Base-by-base conservation (phyloP, 1,284 basidiomycete species). In the Quambalaria eucalypti region DNA sequence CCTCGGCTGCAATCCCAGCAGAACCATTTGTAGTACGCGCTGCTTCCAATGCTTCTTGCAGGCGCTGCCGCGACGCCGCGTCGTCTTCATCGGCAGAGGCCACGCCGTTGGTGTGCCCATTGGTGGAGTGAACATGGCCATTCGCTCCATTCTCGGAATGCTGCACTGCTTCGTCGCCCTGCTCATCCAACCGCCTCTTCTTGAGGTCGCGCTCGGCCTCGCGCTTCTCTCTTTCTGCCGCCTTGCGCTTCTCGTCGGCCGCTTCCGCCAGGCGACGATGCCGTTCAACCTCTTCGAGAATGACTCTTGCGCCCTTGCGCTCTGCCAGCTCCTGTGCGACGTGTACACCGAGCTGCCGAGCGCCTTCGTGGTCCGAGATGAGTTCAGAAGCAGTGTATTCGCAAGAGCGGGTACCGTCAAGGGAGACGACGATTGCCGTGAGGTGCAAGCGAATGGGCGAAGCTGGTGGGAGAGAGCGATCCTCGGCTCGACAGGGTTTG, bases 261-360 rank as follows among this genome's bases (percentile, higher is more conserved):
- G 56, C 64, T 50, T 73, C 71, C 10, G 73, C 73, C 52, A 72
- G 59, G 50, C 59, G 65, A 31, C 73, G 63, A 50, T 74, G 73
- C 29, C 63, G 52, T 51, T 75, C 71, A n/a, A 75, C 73, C 54
- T 75, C 73, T 16, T 65, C 68, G 5, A 75, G 58, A 28, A 75
- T 75, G 4, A 53, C 61, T 1, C 62, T 53, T 10, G 71, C 73
- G 30, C 69, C 65, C 23, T 61, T 53, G 52, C 63, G 62, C 40
- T 65, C 56, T 9, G 68, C 62, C 19, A 75, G 61, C 52, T 67
- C 60, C 48, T 63, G 54, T 0, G 73, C 73, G 1, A 74, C 68
- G 10, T 61, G 55, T 2, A 60, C 39, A 14, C 73, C 73, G 7
- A 75, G 60, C 48, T 47, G 54, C 6, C 61, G 57, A 3, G 70